phyloP scores from a whole-genome alignment of 352 stramenopile genomes.

The Pythium sp. region DNA sequence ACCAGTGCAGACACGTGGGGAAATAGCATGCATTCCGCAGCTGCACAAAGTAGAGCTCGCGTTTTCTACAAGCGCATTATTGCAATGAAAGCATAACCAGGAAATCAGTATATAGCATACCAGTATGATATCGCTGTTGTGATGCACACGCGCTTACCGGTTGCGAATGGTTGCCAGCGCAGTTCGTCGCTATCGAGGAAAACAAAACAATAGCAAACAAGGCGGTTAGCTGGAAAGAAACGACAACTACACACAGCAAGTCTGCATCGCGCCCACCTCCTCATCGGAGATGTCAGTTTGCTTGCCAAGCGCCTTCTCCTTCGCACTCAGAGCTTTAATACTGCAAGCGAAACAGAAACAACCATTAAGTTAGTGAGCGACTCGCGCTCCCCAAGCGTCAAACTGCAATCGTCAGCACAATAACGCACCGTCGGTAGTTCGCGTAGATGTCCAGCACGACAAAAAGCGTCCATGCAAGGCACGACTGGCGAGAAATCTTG shows the following conservation, averaged over 20 bases:
- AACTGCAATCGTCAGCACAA: background rate
- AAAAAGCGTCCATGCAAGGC: conserved; percentile 68
- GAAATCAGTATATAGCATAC: background rate
- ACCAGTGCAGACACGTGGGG: conserved; percentile 82
- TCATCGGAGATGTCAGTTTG: conserved; percentile 52
- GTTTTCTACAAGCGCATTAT: conserved; percentile 27
- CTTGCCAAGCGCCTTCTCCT: conserved; percentile 53
- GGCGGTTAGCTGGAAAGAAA: background rate
- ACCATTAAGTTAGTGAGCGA: background rate
- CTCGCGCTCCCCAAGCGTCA: background rate
- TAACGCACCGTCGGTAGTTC: conserved; percentile 61
- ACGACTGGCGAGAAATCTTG: conserved; percentile 66
- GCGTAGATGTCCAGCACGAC: conserved; percentile 78
- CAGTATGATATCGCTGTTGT: background rate
- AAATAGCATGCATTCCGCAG: conserved; percentile 82
- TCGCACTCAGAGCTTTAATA: conserved; percentile 55
- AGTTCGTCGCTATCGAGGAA: conserved; percentile 25
- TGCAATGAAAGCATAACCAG: background rate
- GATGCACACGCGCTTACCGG: conserved; percentile 22
- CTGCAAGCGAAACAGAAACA: conserved; percentile 21
- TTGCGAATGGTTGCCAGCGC: conserved; percentile 46
- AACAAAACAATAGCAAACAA: conserved; percentile 4
- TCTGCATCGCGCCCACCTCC: conserved; percentile 29
- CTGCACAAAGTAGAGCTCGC: conserved; percentile 76
- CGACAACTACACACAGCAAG: background rate